Percentiles rank a stretch among this genome's conserved stretches.
Evolutionary conservation across 2,329 filamentous ascomycete species (phyloP).

Genomic region (Fusarium sp.): DNA sequence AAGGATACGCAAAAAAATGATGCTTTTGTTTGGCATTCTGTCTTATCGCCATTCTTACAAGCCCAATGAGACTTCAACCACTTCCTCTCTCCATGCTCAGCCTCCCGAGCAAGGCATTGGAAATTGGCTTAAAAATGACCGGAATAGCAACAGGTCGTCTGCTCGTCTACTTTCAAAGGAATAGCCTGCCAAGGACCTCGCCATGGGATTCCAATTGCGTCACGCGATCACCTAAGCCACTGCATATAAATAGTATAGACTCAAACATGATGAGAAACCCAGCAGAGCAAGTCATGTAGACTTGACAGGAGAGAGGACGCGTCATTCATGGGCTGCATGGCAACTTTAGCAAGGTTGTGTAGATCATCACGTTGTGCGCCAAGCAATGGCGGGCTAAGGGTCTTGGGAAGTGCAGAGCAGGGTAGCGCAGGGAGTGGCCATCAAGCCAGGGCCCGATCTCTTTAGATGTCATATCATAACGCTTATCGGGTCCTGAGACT

Average conservation of each 20-base stretch:
- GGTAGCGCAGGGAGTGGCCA: background rate
- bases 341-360: background rate
- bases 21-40: background rate
- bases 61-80: background rate
- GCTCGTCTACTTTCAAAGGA: background rate
- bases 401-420: background rate
- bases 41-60: background rate
- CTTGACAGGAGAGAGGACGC: conserved; percentile 4
- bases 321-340: conserved; percentile 16
- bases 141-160: conserved; percentile 41
- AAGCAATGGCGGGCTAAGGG: background rate
- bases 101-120: conserved; percentile 17
- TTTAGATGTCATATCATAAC: background rate
- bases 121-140: background rate
- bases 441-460: background rate
- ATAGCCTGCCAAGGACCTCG: background rate
- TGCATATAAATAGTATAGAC: background rate
- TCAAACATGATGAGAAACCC: background rate
- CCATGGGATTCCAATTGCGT: conserved; percentile 1
- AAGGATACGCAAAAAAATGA: background rate
- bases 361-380: conserved; percentile 2
- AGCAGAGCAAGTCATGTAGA: too few relatives aligned
- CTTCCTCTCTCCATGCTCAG: conserved; percentile 11
- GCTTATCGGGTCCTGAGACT: background rate
- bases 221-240: conserved; percentile 25